These are phyloP conservation scores for Silene conica DNA, from an alignment of 148 eudicot species.

Conservation along the genomic window DNA sequence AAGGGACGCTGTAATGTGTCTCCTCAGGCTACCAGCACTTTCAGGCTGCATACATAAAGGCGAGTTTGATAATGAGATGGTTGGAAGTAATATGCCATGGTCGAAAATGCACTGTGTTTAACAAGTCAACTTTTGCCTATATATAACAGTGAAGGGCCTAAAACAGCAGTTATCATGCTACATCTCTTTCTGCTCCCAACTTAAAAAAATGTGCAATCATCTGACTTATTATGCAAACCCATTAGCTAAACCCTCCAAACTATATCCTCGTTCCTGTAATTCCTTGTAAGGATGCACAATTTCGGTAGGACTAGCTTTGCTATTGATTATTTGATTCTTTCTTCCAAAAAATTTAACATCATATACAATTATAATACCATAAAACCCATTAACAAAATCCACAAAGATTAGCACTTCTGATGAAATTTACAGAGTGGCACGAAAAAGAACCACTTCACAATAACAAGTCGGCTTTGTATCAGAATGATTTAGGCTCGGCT, in stretches of 20 bases:
- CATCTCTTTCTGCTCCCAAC: background rate
- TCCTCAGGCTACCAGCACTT: slow-evolving; percentile 63
- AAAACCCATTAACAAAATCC: slow-evolving; percentile 4
- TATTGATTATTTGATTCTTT: too few species aligned
- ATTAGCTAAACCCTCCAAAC: too few species aligned
- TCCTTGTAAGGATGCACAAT: background rate
- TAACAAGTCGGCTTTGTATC: too few species aligned
- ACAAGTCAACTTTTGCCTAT: too few species aligned
- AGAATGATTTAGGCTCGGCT: background rate
- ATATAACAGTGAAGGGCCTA: background rate
- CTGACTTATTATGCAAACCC: too few species aligned
- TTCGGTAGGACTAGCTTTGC: too few species aligned
- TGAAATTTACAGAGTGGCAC: too few species aligned
- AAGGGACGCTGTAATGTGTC: slow-evolving; percentile 65
- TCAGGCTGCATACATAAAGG: slow-evolving; percentile 45
- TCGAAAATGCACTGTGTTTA: too few species aligned
- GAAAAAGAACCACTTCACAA: too few species aligned
- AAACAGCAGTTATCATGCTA: background rate
- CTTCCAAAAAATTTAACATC: background rate
- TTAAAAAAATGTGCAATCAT: background rate
- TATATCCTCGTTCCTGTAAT: background rate
- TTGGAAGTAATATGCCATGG: too few species aligned
- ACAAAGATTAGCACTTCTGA: background rate
- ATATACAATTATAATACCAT: background rate
- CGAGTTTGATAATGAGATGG: too few species aligned